A percentile compares a stretch with the other conserved stretches of the same genome.
Evolutionary conservation across 2,329 filamentous ascomycete genomes (phyloP).

Genomic region (Piedraia hortae): DNA sequence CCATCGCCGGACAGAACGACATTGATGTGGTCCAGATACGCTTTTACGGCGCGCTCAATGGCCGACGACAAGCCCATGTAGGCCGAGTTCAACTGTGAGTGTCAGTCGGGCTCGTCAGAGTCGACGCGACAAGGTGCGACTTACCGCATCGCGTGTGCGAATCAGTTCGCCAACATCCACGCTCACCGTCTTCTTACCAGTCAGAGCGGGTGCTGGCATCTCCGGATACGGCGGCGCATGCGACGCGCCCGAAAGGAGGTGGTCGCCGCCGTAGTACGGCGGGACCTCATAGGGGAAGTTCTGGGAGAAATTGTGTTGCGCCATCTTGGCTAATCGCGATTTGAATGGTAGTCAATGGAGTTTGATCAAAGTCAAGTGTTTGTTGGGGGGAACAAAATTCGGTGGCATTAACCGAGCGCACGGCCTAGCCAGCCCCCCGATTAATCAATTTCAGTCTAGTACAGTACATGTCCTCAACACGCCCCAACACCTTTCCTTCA

Average conservation of each 20-base stretch:
- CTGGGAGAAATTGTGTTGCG: slow-evolving; percentile 1
- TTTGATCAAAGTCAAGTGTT: neutral
- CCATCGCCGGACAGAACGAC: slow-evolving; percentile 35
- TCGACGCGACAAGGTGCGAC: slow-evolving; percentile 11
- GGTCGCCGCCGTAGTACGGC: slow-evolving; percentile 1
- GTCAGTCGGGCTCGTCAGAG: slow-evolving; percentile 1
- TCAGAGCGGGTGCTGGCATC: slow-evolving; percentile 1
- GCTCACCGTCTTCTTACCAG: slow-evolving; percentile 1
- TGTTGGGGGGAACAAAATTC: neutral
- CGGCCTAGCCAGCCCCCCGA: too few species aligned
- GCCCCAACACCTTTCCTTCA: too few species aligned
- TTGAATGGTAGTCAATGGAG: too few species aligned
- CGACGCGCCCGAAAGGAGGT: slow-evolving; percentile 1
- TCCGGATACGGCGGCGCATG: slow-evolving; percentile 1
- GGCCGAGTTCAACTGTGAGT: slow-evolving; percentile 39
- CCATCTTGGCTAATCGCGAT: neutral
- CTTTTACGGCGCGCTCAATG: slow-evolving; percentile 51
- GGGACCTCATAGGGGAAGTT: slow-evolving; percentile 1
- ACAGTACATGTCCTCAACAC: too few species aligned
- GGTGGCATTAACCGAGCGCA: too few species aligned
- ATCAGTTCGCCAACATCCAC: slow-evolving; percentile 31
- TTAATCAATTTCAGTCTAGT: too few species aligned
- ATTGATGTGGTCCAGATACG: slow-evolving; percentile 73
- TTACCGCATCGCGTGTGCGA: slow-evolving; percentile 56
- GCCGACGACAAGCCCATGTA: slow-evolving; percentile 55